Evolutionary conservation across 2,329 filamentous ascomycete species (phyloP), one percentile per base, ranked within the genome.

Genomic region (Pseudocercospora pini-densiflorae): DNA sequence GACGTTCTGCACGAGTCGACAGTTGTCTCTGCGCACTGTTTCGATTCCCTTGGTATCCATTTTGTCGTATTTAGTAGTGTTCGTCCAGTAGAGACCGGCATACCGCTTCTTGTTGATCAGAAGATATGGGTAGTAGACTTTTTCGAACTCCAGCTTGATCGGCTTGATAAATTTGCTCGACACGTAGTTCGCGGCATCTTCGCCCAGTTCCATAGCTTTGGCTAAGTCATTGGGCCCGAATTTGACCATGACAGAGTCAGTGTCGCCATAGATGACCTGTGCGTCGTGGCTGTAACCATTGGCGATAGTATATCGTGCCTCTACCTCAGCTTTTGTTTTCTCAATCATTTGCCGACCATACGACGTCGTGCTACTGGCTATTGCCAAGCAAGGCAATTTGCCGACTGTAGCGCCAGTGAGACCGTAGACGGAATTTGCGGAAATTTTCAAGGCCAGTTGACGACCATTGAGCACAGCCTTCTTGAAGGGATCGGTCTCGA

Each of bases 31-130:
- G 72, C 95, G 90, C 55, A 99, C 96, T 3, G 95, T 99, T 81
- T 99, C 95, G 72, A 99, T 98, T 85, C 95, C 95, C 79, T 99
- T 99, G 67, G 93, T 98, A 80, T 99, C 95, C 96, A 99, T 99
- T 85, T 98, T 99, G 86, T 99, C 96, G 79, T 91, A 95, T 80
- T 97, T 97, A 49, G 94, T 88, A 0, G 94, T 88, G 71, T 91
- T 95, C 5, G 95, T 99, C 94, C 94, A 99, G 82, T 93, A 98
- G 33, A 99, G 81, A n/a, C 95, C 95, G 8, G 95, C 95, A 76
- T 99, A 99, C 70, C 95, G 91, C 84, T 99, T 99, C 85, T 99
- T 99, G 88, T 99, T 99, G 88, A 99, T 99, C 60, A 99, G 86
- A 36, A 99, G 86, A 77, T 99, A 99, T 0, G 95, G 95, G 78